phyloP scores from a whole-genome alignment of 2,329 filamentous ascomycete species.

The Ophiognomonia clavigignenti-juglandacearum region DNA sequence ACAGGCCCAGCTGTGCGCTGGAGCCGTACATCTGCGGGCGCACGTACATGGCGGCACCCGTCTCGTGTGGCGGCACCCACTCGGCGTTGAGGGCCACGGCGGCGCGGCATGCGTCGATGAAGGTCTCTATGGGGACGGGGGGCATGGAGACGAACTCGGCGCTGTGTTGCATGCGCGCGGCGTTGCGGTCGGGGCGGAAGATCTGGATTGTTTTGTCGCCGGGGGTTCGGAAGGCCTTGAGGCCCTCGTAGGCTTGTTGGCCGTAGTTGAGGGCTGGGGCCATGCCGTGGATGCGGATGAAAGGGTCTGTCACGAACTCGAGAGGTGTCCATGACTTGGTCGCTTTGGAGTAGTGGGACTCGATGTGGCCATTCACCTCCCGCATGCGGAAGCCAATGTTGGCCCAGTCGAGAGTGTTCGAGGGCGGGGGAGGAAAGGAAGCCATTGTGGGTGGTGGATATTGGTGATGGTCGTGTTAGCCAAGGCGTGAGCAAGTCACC shows the following conservation, averaged over 20 bases:
- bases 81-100: constrained; percentile 86
- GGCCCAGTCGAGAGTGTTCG: constrained; percentile 85
- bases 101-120: constrained; percentile 69
- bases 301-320: constrained; percentile 76
- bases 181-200: constrained; percentile 86
- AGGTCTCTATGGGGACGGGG: constrained; percentile 68
- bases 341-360: constrained; percentile 73
- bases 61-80: constrained; percentile 84
- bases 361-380: constrained; percentile 93
- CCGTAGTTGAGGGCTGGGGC: constrained; percentile 94
- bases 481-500: neutral
- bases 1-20: constrained; percentile 79
- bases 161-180: constrained; percentile 76
- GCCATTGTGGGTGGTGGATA: constrained; percentile 32
- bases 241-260: constrained; percentile 96
- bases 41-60: constrained; percentile 88
- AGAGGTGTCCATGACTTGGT: constrained; percentile 75
- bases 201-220: constrained; percentile 67
- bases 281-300: constrained; percentile 89
- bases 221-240: constrained; percentile 88
- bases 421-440: constrained; percentile 70
- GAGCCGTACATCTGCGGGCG: constrained; percentile 85
- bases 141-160: constrained; percentile 81
- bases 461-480: neutral
- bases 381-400: constrained; percentile 90